These are phyloP conservation scores for Tripterygium wilfordii DNA, from an alignment of 177 flowering plant genomes.

Conservation along the genomic window DNA sequence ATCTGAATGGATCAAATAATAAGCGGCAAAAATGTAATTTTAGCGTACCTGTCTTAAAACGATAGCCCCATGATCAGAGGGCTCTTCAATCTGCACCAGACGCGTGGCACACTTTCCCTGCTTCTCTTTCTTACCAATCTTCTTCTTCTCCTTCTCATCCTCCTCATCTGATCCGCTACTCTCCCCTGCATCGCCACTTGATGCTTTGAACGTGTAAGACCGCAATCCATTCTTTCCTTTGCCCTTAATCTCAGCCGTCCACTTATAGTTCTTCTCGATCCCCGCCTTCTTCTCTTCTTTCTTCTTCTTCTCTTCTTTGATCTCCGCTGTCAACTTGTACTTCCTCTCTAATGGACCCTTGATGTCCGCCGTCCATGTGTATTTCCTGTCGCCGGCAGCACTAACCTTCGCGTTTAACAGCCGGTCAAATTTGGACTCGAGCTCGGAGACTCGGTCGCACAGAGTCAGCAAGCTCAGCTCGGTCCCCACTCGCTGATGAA, in stretches of 20 bases:
- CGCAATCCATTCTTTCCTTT: conserved; percentile 25
- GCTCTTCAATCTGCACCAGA: conserved; percentile 68
- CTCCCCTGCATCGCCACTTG: conserved; percentile 26
- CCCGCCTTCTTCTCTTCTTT: conserved; percentile 18
- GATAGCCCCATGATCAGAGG: conserved; percentile 41
- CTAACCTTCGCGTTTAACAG: conserved; percentile 20
- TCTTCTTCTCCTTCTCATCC: conserved; percentile 16
- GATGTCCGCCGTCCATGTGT: conserved; percentile 63
- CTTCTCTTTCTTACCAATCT: conserved; percentile 14
- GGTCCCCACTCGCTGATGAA: conserved; percentile 19
- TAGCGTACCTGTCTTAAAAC: conserved; percentile 55
- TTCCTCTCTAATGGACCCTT: conserved; percentile 41
- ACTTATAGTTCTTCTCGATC: conserved; percentile 47
- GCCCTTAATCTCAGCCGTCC: conserved; percentile 58
- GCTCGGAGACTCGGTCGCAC: conserved; percentile 61
- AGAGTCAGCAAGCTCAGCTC: conserved; percentile 33
- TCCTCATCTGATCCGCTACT: conserved; percentile 18
- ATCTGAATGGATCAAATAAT: no score
- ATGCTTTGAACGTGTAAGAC: conserved; percentile 48
- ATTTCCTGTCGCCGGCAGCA: conserved; percentile 40
- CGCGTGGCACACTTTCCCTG: conserved; percentile 24
- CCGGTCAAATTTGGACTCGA: conserved; percentile 58
- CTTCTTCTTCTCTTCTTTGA: conserved; percentile 25
- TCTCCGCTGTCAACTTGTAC: conserved; percentile 59
- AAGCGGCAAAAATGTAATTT: neutral